Conservation (phyloP, 75 land plant species). For the Azolla pinnata region DNA sequence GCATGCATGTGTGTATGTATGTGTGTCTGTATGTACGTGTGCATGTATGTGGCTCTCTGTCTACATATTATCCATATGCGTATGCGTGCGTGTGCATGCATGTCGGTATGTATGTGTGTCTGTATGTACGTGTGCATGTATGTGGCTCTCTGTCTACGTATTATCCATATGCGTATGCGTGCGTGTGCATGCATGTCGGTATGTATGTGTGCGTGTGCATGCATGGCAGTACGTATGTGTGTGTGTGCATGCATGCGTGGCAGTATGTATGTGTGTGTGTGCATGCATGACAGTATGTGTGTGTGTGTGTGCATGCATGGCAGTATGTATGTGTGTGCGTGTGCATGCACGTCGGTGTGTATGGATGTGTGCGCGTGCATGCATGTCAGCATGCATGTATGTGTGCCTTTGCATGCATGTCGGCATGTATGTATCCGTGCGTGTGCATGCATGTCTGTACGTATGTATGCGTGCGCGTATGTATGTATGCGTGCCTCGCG, state of each 20-base stretch:
- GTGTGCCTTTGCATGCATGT: not conserved
- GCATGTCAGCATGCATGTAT: not conserved
- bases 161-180: not conserved
- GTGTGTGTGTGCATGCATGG: too few species aligned
- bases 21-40: too few species aligned
- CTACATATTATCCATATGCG: not conserved
- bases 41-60: not conserved
- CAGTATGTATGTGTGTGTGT: too few species aligned
- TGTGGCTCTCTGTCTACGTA: not conserved
- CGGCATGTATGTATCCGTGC: not conserved
- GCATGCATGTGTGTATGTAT: not conserved
- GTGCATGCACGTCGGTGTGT: too few species aligned
- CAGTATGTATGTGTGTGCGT: too few species aligned
- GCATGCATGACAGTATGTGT: too few species aligned
- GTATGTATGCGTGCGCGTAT: not conserved
- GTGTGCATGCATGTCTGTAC: not conserved
- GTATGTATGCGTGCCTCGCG: not conserved
- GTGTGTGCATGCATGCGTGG: too few species aligned
- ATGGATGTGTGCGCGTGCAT: too few species aligned
- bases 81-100: not conserved
- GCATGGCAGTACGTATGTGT: too few species aligned
- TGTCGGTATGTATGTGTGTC: too few species aligned
- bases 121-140: not conserved
- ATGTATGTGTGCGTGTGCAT: too few species aligned
- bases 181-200: not conserved